A percentile compares a stretch with the other conserved stretches of the same genome.
phyloP scores from a whole-genome alignment of 208 protist genomes.

The Leishmania martiniquensis region DNA sequence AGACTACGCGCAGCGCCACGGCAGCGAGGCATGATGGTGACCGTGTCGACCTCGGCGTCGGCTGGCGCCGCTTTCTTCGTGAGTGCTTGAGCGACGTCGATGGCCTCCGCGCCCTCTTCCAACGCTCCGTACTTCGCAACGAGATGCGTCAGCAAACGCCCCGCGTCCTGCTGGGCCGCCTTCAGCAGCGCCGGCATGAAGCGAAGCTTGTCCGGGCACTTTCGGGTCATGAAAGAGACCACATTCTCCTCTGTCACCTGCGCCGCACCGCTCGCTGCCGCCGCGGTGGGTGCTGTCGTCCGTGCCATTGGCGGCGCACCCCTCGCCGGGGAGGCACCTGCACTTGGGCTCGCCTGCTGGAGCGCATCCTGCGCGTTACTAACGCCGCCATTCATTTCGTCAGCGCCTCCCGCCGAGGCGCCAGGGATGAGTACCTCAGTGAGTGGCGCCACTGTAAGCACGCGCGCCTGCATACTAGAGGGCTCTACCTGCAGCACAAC shows the following conservation, averaged over 20 bases:
- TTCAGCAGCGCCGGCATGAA: conserved; percentile 56
- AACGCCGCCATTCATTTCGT: not conserved
- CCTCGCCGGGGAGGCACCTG: not conserved
- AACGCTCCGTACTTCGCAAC: conserved; percentile 55
- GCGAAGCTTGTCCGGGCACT: conserved; percentile 66
- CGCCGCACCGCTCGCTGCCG: not conserved
- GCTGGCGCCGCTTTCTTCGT: too few relatives aligned
- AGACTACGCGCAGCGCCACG: not conserved
- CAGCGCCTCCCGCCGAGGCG: not conserved
- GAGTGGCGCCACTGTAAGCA: conserved; percentile 32
- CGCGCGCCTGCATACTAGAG: conserved; percentile 29
- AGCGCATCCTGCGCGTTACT: not conserved
- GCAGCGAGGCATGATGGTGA: not conserved
- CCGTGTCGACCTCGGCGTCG: not conserved
- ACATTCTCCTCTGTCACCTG: conserved; percentile 31
- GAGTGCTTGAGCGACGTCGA: not conserved
- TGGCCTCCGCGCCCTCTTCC: conserved; percentile 6
- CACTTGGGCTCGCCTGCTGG: not conserved
- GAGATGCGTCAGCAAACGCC: conserved; percentile 46
- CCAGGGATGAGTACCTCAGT: conserved; percentile 9
- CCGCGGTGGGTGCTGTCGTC: not conserved
- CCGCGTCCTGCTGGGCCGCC: conserved; percentile 43
- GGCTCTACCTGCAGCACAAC: conserved; percentile 32
- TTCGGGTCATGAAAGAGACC: conserved; percentile 40
- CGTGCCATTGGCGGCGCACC: not conserved